These are phyloP conservation scores for Coemansia sp. DNA, from an alignment of 192 early-diverging fungal species.

Conservation along the genomic window DNA sequence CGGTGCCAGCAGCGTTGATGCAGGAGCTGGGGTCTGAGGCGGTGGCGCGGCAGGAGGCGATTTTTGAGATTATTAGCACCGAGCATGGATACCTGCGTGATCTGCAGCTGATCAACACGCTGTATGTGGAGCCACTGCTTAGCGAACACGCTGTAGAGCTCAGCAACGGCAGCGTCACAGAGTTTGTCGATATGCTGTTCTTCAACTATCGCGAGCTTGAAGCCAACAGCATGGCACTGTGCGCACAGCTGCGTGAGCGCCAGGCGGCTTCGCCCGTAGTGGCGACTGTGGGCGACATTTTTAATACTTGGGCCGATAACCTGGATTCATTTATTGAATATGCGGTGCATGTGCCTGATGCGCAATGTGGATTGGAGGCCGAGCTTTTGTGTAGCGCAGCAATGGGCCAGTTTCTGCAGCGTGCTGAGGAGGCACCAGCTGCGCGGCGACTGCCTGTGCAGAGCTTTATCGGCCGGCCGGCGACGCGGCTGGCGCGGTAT, in stretches of 20 bases:
- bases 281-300: conserved; percentile 78
- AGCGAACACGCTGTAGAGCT: neutral
- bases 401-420: conserved; percentile 75
- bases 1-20: conserved; percentile 33
- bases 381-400: conserved; percentile 65
- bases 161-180: conserved; percentile 46
- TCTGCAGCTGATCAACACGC: conserved; percentile 73
- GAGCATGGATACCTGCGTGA: conserved; percentile 88
- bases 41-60: conserved; percentile 73
- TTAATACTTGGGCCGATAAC: conserved; percentile 64
- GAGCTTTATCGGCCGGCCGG: conserved; percentile 85
- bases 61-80: conserved; percentile 85
- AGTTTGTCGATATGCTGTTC: conserved; percentile 74
- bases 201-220: conserved; percentile 69
- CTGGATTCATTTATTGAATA: conserved; percentile 82
- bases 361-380: conserved; percentile 75
- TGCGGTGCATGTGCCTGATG: conserved; percentile 77
- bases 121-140: conserved; percentile 67
- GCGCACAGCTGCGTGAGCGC: conserved; percentile 56
- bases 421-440: conserved; percentile 70
- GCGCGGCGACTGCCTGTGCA: conserved; percentile 80
- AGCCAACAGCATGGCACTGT: conserved; percentile 58
- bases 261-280: conserved; percentile 65
- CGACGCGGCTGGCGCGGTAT: conserved; percentile 83
- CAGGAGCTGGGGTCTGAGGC: conserved; percentile 25